Conservation (phyloP, 176 grass and related monocot genomes). For the Zoysia japonica region DNA sequence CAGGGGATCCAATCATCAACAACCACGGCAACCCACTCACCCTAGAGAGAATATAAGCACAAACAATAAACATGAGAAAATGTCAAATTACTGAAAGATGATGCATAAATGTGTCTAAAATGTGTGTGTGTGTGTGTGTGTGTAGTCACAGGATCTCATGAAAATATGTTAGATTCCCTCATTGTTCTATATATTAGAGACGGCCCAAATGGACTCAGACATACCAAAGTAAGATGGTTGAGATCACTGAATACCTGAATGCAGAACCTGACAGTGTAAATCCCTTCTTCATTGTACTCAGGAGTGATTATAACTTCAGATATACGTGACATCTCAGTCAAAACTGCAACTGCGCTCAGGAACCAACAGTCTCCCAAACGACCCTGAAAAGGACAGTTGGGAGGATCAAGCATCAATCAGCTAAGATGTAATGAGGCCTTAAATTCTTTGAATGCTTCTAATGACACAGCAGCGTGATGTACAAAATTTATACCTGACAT, state of each 20-base stretch:
- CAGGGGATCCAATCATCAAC: conserved; percentile 99
- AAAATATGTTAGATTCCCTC: too few species aligned
- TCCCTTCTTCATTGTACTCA: conserved; percentile 94
- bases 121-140: too few species aligned
- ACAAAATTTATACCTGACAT: conserved; percentile 72
- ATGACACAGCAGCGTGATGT: neutral
- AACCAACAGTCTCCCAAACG: conserved; percentile 99
- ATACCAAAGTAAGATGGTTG: conserved; percentile 14
- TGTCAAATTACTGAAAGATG: conserved; percentile 8
- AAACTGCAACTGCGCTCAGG: conserved; percentile 93
- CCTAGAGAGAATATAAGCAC: conserved; percentile 49
- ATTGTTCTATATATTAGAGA: conserved; percentile 6
- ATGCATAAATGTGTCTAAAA: neutral
- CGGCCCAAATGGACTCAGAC: conserved; percentile 17
- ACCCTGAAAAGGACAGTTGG: conserved; percentile 62
- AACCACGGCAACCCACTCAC: conserved; percentile 98
- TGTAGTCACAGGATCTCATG: too few species aligned
- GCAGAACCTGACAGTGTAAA: conserved; percentile 96
- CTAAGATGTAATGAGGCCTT: conserved; percentile 28
- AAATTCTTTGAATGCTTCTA: neutral
- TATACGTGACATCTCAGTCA: conserved; percentile 87
- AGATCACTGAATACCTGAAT: conserved; percentile 72
- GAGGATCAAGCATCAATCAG: conserved; percentile 4
- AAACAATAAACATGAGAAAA: conserved; percentile 11
- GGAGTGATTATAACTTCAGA: conserved; percentile 99